Conservation (phyloP, 345 rosid genomes). For the Excoecaria cochinchinensis region DNA sequence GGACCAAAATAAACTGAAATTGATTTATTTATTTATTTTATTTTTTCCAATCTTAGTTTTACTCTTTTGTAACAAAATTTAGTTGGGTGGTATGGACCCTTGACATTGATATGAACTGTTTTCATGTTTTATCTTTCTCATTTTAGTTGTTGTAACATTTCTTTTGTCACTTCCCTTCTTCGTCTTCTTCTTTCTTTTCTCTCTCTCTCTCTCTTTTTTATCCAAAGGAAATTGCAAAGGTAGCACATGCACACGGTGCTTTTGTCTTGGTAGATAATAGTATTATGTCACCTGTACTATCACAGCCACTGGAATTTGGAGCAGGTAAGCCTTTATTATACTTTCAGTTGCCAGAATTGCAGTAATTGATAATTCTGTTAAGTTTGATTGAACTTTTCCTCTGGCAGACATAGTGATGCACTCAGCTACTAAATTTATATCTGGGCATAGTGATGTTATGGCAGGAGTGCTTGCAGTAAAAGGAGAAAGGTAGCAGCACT, state of each 20-base stretch:
- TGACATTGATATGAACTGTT: neutral
- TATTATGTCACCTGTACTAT: constrained; percentile 87
- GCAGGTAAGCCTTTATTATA: constrained; percentile 51
- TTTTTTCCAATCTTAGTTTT: too few species aligned
- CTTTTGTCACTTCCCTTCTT: too few species aligned
- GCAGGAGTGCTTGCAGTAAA: constrained; percentile 95
- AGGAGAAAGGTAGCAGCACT: constrained; percentile 66
- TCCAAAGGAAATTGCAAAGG: constrained; percentile 69
- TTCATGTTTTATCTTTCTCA: neutral
- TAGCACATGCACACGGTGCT: constrained; percentile 80
- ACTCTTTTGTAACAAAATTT: neutral
- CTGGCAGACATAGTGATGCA: constrained; percentile 92
- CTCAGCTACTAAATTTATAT: constrained; percentile 89
- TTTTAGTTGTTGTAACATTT: neutral
- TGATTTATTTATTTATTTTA: too few species aligned
- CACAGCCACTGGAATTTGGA: constrained; percentile 89
- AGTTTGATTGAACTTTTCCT: constrained; percentile 15
- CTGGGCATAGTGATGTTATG: constrained; percentile 96
- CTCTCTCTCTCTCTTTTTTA: constrained; percentile 7
- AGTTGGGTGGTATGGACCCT: neutral
- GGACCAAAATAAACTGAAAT: too few species aligned
- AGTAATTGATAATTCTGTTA: constrained; percentile 10
- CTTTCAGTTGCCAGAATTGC: neutral
- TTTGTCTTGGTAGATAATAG: constrained; percentile 89
- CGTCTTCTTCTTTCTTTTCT: neutral